Percentiles rank a stretch among this genome's conserved stretches.
phyloP scores from a whole-genome alignment of 164 flowering plant species.

The Taxillus chinensis region DNA sequence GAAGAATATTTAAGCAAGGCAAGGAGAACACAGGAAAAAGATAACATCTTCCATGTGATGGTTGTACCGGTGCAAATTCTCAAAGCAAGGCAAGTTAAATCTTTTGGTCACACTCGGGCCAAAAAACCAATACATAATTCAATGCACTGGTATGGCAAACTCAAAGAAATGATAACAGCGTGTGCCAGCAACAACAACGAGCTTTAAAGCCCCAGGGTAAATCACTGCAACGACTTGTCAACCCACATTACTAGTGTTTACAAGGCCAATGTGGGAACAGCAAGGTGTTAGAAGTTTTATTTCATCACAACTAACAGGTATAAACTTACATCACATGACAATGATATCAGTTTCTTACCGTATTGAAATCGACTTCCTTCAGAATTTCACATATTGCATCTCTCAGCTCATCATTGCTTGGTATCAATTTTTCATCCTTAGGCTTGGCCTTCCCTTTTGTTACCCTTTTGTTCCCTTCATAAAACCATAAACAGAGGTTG shows the following conservation, averaged over 20 bases:
- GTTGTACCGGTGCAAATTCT: no score
- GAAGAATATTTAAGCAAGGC: not conserved
- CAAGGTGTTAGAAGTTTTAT: no score
- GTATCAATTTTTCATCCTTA: slow-evolving; percentile 37
- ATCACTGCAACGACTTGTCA: no score
- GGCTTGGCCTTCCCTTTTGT: slow-evolving; percentile 47
- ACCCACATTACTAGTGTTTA: no score
- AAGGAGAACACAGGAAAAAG: not conserved
- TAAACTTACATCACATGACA: not conserved
- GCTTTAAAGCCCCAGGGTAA: no score
- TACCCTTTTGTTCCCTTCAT: slow-evolving; percentile 28
- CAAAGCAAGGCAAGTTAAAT: no score
- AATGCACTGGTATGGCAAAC: no score
- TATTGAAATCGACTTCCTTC: slow-evolving; percentile 84
- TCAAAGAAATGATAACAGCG: no score
- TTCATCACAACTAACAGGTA: not conserved
- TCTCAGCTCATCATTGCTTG: slow-evolving; percentile 58
- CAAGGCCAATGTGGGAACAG: not conserved
- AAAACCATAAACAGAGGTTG: not conserved
- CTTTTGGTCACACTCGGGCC: no score
- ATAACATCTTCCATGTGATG: not conserved
- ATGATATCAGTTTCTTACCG: slow-evolving; percentile 32
- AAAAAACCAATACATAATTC: no score
- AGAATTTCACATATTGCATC: slow-evolving; percentile 70
- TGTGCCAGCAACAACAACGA: no score